Evolutionary conservation across 768 basidiomycete genomes (phyloP).

Genomic region (Trametes elegans): DNA sequence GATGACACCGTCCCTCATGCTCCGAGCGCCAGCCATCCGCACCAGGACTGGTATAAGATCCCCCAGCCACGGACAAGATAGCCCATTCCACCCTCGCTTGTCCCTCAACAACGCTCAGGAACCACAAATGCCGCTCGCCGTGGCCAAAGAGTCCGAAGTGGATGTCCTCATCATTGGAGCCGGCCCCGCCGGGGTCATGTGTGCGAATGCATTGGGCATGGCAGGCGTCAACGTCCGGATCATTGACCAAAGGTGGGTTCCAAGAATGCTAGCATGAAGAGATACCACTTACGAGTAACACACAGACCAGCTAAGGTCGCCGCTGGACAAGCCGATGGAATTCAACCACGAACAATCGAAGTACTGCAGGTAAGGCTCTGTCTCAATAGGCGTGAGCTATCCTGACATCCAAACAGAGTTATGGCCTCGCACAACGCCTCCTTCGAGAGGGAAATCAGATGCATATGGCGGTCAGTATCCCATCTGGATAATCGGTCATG

Average conservation of each 20-base stretch:
- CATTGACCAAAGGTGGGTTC: constrained; percentile 54
- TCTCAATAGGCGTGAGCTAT: not conserved
- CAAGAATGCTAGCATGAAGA: constrained; percentile 16
- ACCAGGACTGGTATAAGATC: constrained; percentile 4
- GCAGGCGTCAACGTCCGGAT: constrained; percentile 60
- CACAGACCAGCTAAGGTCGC: constrained; percentile 38
- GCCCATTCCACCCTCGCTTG: not conserved
- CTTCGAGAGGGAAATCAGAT: constrained; percentile 67
- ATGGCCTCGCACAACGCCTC: constrained; percentile 68
- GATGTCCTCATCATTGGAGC: constrained; percentile 66
- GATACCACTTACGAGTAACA: not conserved
- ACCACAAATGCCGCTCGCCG: not conserved
- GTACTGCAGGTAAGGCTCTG: constrained; percentile 40
- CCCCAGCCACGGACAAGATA: not conserved
- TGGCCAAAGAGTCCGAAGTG: constrained; percentile 37
- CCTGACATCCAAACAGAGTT: constrained; percentile 49
- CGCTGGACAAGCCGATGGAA: constrained; percentile 57
- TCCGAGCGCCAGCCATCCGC: constrained; percentile 8
- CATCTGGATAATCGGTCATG: not conserved
- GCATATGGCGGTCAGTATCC: constrained; percentile 57
- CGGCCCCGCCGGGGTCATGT: constrained; percentile 66
- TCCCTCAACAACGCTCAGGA: not conserved
- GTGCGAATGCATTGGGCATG: constrained; percentile 56
- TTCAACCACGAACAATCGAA: constrained; percentile 55
- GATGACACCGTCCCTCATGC: constrained; percentile 15